phyloP scores from a whole-genome alignment of 73 alveolate species.

The Blepharisma stoltei region DNA sequence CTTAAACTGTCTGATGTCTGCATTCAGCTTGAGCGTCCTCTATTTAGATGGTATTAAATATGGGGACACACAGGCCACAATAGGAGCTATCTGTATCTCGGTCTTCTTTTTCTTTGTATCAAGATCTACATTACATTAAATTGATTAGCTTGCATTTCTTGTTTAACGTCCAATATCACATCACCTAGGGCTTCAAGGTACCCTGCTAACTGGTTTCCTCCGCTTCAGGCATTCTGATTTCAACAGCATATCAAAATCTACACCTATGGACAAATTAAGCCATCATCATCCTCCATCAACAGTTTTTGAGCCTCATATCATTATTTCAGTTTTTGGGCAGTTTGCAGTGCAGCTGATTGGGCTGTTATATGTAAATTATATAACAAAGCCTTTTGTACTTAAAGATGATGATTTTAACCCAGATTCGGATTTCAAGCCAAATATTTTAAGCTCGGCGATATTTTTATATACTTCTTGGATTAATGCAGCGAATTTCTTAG shows the following conservation, averaged over 20 bases:
- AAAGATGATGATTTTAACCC: conserved; percentile 65
- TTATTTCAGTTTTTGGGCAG: conserved; percentile 64
- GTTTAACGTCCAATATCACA: too few species aligned
- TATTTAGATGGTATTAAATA: conserved; percentile 85
- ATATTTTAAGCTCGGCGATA: conserved; percentile 79
- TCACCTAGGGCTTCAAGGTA: too few species aligned
- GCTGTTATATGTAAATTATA: conserved; percentile 53
- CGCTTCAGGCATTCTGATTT: too few species aligned
- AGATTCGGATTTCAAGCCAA: conserved; percentile 90
- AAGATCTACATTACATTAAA: too few species aligned
- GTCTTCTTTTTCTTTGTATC: conserved; percentile 72
- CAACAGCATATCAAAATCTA: too few species aligned
- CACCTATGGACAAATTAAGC: conserved; percentile 71
- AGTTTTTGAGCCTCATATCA: conserved; percentile 63
- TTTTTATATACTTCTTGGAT: conserved; percentile 77
- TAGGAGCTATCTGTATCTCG: conserved; percentile 69
- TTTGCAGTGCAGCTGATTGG: conserved; percentile 68
- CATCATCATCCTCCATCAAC: conserved; percentile 69
- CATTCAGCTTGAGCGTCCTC: conserved; percentile 73
- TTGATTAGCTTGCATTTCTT: too few species aligned
- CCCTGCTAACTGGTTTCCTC: too few species aligned
- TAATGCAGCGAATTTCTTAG: conserved; percentile 73
- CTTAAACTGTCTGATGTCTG: conserved; percentile 78
- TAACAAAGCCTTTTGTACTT: conserved; percentile 57
- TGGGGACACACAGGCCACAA: conserved; percentile 85